phyloP scores from a whole-genome alignment of 495 filamentous ascomycete genomes.

The Parathielavia appendiculata region DNA sequence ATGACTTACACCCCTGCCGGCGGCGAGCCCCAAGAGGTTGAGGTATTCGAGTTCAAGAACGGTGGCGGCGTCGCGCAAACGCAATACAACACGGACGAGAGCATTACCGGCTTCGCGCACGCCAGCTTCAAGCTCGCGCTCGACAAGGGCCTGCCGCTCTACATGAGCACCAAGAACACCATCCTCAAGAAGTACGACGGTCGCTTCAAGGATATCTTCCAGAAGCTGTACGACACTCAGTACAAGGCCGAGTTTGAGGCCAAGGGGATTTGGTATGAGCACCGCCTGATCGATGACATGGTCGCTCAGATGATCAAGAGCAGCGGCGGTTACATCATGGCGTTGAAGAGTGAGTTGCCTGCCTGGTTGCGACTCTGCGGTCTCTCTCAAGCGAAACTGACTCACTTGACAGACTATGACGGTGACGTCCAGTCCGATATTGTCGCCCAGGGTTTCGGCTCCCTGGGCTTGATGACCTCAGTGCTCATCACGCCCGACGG shows the following conservation, averaged over 20 bases:
- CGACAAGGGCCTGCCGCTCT: constrained; percentile 78
- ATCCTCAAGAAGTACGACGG: constrained; percentile 99
- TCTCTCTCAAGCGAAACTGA: background rate
- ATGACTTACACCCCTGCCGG: constrained; percentile 87
- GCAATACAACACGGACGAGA: constrained; percentile 97
- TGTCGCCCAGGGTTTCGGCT: constrained; percentile 96
- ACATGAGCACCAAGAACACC: constrained; percentile 99
- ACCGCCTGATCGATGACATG: constrained; percentile 98
- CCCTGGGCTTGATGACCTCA: constrained; percentile 96
- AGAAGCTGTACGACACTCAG: constrained; percentile 83
- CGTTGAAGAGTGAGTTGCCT: constrained; percentile 76
- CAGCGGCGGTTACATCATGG: constrained; percentile 91
- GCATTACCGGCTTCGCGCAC: constrained; percentile 89
- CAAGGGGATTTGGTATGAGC: constrained; percentile 96
- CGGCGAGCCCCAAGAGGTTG: constrained; percentile 76
- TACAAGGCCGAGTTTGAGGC: constrained; percentile 87
- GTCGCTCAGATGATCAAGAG: constrained; percentile 99
- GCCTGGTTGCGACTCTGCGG: background rate
- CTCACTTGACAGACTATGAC: constrained; percentile 69
- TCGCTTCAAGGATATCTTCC: constrained; percentile 98
- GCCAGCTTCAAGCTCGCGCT: constrained; percentile 93
- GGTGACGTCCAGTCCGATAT: constrained; percentile 98
- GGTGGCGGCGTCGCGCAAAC: constrained; percentile 85
- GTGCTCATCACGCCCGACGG: constrained; percentile 93
- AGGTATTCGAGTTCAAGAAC: constrained; percentile 82